A percentile compares a stretch with the other conserved stretches of the same genome.
These are phyloP conservation scores for Eucalyptus regnans DNA, from an alignment of 345 rosid genomes.

Conservation along the genomic window DNA sequence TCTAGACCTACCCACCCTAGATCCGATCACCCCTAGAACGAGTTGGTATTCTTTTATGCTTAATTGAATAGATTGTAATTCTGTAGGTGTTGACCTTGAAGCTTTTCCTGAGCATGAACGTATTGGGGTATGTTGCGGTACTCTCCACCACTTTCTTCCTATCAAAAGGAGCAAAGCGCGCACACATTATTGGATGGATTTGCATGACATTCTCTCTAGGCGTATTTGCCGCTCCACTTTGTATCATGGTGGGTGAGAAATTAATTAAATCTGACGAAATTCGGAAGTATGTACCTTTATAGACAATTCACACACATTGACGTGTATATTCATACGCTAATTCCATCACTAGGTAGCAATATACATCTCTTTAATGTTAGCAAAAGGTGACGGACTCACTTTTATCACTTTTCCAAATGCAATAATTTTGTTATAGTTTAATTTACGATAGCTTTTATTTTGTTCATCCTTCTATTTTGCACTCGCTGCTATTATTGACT, in stretches of 20 bases:
- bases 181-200: conserved; percentile 11
- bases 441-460: neutral
- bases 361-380: neutral
- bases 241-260: conserved; percentile 44
- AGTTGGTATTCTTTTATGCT: too few relatives aligned
- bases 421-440: neutral
- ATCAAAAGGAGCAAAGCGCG: too few relatives aligned
- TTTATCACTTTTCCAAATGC: neutral
- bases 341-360: too few relatives aligned
- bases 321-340: too few relatives aligned
- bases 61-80: too few relatives aligned
- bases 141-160: too few relatives aligned
- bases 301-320: neutral
- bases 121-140: too few relatives aligned
- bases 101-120: too few relatives aligned
- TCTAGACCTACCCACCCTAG: too few relatives aligned
- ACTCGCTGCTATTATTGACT: neutral
- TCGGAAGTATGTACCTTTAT: neutral
- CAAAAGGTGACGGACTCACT: neutral
- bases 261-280: neutral
- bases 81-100: too few relatives aligned
- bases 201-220: conserved; percentile 61
- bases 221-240: conserved; percentile 81
- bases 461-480: neutral
- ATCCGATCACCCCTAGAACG: too few relatives aligned